These are phyloP conservation scores for Curvularia hawaiiensis DNA, from an alignment of 2,329 filamentous ascomycete species.

Conservation along the genomic window DNA sequence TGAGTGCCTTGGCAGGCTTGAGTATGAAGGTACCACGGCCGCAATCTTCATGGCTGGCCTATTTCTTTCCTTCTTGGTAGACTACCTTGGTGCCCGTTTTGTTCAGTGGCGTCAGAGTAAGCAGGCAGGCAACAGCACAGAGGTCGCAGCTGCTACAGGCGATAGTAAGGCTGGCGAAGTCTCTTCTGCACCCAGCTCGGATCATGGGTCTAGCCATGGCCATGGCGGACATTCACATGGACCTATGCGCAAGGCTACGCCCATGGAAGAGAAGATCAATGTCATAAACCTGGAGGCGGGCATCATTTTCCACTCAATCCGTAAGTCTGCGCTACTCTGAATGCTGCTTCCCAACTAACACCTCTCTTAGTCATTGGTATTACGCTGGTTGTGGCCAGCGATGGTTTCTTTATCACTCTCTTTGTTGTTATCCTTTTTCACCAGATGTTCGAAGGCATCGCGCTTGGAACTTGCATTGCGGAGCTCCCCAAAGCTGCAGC, in stretches of 20 bases:
- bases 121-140: conserved; percentile 18
- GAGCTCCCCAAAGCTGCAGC: conserved; percentile 54
- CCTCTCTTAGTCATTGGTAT: conserved; percentile 62
- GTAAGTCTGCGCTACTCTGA: conserved; percentile 50
- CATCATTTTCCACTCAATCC: conserved; percentile 75
- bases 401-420: conserved; percentile 58
- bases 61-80: conserved; percentile 73
- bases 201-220: conserved; percentile 23
- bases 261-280: conserved; percentile 57
- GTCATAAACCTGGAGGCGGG: conserved; percentile 75
- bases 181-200: conserved; percentile 16
- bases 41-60: conserved; percentile 76
- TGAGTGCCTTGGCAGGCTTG: conserved; percentile 67
- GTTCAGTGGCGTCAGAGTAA: conserved; percentile 49
- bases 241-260: conserved; percentile 24
- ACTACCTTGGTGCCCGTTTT: conserved; percentile 68
- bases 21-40: conserved; percentile 71
- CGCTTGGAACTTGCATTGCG: conserved; percentile 73
- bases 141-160: conserved; percentile 15
- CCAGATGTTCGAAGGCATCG: conserved; percentile 78
- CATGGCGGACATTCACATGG: conserved; percentile 30
- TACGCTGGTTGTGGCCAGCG: conserved; percentile 61
- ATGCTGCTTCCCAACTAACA: not conserved
- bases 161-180: conserved; percentile 22
- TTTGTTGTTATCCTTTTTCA: conserved; percentile 74